Conservation (phyloP, 2,329 filamentous ascomycete species). For the Aspergillus arachidicola region DNA sequence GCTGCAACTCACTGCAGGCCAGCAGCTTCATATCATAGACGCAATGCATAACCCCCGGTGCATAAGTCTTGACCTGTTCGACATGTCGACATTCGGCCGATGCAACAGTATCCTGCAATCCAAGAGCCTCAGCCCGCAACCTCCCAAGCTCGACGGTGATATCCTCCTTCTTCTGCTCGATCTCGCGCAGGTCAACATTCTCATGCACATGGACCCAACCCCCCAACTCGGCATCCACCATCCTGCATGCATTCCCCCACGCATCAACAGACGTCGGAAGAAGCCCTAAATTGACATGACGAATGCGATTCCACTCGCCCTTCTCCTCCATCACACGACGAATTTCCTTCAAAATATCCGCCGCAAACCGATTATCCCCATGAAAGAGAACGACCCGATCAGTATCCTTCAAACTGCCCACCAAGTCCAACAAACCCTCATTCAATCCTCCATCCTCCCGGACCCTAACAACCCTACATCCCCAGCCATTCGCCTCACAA, state of each 20-base stretch:
- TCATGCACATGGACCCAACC: conserved; percentile 66
- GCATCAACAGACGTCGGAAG: conserved; percentile 55
- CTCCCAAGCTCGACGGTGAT: conserved; percentile 45
- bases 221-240: conserved; percentile 48
- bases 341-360: conserved; percentile 40
- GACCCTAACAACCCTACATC: conserved; percentile 56
- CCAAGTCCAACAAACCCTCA: conserved; percentile 32
- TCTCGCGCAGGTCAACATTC: conserved; percentile 55
- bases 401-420: conserved; percentile 38
- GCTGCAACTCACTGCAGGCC: conserved; percentile 11
- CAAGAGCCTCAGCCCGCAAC: conserved; percentile 23
- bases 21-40: conserved; percentile 58
- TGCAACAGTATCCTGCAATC: conserved; percentile 2
- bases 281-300: conserved; percentile 63
- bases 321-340: conserved; percentile 33
- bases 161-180: conserved; percentile 40
- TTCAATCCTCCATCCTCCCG: conserved; percentile 38
- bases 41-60: conserved; percentile 63
- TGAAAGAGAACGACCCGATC: conserved; percentile 68
- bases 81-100: conserved; percentile 44
- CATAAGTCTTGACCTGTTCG: conserved; percentile 62
- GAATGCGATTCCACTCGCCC: conserved; percentile 41
- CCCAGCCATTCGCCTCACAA: conserved; percentile 69
- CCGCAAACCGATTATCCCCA: conserved; percentile 66
- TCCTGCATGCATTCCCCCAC: conserved; percentile 53